Evolutionary conservation across 495 filamentous ascomycete genomes (phyloP), one percentile per base, ranked within the genome.

Genomic region (Neurospora tetrasperma): DNA sequence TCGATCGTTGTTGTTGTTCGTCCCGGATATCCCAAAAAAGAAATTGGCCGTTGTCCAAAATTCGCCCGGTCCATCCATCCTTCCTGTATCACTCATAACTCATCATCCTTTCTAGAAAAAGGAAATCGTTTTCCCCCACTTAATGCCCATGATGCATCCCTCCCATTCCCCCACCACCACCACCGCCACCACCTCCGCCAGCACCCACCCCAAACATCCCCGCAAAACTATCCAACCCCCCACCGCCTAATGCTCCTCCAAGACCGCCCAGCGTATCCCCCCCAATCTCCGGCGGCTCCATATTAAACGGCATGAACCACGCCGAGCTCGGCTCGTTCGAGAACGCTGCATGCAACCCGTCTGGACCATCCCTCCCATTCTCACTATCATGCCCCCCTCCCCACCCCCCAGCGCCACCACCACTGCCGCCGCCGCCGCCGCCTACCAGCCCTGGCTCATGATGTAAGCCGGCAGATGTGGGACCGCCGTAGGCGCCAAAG

Each of bases 281-380:
- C 16, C 85, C 86, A 31, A 89, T 79, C 70, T 88, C 86, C 31
- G 89, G 88, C 70, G 92, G 93, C 74, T 94, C 91, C 82, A 95
- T 88, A 77, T 97, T 98, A 83, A 97, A 98, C 3, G 94, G 94
- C 84, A 97, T 89, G 81, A 97, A 97, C 94, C 94, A 98, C 31
- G 94, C 93, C 59, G 86, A 88, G 71, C 90, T 93, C 2, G 91
- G 81, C 74, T 87, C 85, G 42, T 48, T 69, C 14, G 77, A 75
- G 69, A 80, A 80, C 14, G 77, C 77, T 2, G 78, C 76, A 46
- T 78, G 78, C 42, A 80, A 59, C 20, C 54, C 71, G 0, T 71
- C 75, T 7, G 69, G 43, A 0, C 41, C 74, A 27, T 70, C 42
- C 4, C 66, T 46, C 3, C 20, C 41, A 6, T 69, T 70, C 2